phyloP scores from a whole-genome alignment of 345 rosid genomes.

The Acer negundo region DNA sequence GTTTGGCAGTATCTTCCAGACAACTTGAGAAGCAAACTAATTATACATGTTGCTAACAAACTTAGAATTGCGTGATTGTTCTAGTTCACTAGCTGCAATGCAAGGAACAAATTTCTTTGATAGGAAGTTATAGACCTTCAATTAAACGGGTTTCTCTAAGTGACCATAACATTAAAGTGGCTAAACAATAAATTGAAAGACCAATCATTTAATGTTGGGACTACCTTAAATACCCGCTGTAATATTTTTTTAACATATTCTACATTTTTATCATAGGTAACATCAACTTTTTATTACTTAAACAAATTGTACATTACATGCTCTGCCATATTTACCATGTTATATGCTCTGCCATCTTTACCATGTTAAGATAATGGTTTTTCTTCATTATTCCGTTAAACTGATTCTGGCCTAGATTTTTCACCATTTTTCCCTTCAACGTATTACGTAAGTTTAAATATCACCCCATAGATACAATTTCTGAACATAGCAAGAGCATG shows the following conservation, averaged over 20 bases:
- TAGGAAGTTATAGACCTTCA: neutral
- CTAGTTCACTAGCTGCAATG: neutral
- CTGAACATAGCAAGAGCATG: neutral
- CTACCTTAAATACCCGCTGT: neutral
- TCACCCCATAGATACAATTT: neutral
- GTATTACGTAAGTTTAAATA: neutral
- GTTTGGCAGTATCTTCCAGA: neutral
- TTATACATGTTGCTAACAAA: neutral
- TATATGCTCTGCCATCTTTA: neutral
- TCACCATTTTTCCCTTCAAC: neutral
- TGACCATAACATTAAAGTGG: neutral
- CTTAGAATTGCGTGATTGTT: neutral
- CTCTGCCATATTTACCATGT: neutral
- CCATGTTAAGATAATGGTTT: neutral
- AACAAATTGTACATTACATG: neutral
- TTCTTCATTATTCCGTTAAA: neutral
- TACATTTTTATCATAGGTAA: neutral
- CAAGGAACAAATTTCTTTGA: conserved; percentile 6
- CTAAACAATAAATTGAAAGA: neutral
- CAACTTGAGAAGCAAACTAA: conserved; percentile 4
- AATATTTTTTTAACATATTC: neutral
- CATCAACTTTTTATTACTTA: neutral
- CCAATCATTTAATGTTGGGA: neutral
- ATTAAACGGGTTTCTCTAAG: neutral
- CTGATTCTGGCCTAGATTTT: neutral